phyloP scores from a whole-genome alignment of 2,329 filamentous ascomycete genomes.

The Diaporthe vaccinii region DNA sequence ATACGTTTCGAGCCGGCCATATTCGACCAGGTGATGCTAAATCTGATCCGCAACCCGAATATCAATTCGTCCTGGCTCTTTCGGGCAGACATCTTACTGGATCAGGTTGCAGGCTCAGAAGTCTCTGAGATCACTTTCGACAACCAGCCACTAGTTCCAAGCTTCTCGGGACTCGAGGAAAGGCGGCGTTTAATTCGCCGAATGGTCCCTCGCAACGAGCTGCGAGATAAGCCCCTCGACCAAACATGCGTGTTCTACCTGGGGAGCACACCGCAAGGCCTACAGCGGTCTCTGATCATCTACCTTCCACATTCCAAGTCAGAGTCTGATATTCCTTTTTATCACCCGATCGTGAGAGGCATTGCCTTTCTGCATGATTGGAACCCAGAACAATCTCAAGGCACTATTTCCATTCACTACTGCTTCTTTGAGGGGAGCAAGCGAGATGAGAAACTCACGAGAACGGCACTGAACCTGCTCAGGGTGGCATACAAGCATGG shows the following conservation, averaged over 20 bases:
- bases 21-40: conserved; percentile 78
- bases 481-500: conserved; percentile 81
- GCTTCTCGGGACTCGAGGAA: conserved; percentile 62
- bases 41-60: conserved; percentile 84
- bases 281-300: conserved; percentile 70
- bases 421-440: conserved; percentile 60
- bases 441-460: conserved; percentile 64
- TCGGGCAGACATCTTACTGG: conserved; percentile 80
- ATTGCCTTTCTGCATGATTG: conserved; percentile 84
- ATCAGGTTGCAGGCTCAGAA: conserved; percentile 55
- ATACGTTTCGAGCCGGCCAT: conserved; percentile 74
- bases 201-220: conserved; percentile 85
- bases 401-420: conserved; percentile 72
- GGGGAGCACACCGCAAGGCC: conserved; percentile 47
- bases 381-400: conserved; percentile 57
- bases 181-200: conserved; percentile 79
- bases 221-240: conserved; percentile 79
- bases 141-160: conserved; percentile 53
- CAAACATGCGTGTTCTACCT: conserved; percentile 86
- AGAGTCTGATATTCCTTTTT: conserved; percentile 81
- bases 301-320: conserved; percentile 81
- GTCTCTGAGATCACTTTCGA: conserved; percentile 42
- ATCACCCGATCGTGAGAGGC: conserved; percentile 83
- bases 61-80: conserved; percentile 84
- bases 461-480: conserved; percentile 78